phyloP scores from a whole-genome alignment of 306 rosid species.

The peach (Prunus persica) region DNA sequence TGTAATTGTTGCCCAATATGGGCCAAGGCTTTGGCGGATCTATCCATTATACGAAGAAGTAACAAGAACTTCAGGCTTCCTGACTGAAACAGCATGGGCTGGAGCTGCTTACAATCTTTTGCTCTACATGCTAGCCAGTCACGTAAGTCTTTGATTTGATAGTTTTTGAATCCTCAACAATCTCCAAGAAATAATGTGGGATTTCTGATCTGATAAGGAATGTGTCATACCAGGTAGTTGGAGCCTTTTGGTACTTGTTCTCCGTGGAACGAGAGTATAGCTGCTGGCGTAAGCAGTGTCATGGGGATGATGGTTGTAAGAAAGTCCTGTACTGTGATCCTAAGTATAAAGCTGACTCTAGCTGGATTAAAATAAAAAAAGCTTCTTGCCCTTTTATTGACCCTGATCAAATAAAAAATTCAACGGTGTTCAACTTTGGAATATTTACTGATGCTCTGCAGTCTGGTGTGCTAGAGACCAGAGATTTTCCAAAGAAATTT shows the following conservation, averaged over 20 bases:
- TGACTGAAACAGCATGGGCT: slow-evolving; percentile 89
- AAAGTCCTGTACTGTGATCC: slow-evolving; percentile 35
- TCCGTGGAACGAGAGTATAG: slow-evolving; percentile 50
- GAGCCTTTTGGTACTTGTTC: slow-evolving; percentile 85
- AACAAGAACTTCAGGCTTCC: slow-evolving; percentile 67
- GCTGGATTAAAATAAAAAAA: too few species aligned
- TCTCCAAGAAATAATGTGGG: not conserved
- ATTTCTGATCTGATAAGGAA: slow-evolving; percentile 15
- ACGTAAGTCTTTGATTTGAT: slow-evolving; percentile 45
- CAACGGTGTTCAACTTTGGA: slow-evolving; percentile 51
- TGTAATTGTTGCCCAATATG: slow-evolving; percentile 48
- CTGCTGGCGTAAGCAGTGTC: slow-evolving; percentile 50
- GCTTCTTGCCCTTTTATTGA: slow-evolving; percentile 36
- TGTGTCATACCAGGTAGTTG: slow-evolving; percentile 51
- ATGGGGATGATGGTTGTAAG: too few species aligned
- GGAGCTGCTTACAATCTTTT: slow-evolving; percentile 86
- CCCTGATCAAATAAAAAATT: slow-evolving; percentile 22
- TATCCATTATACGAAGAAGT: slow-evolving; percentile 65
- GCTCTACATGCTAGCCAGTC: slow-evolving; percentile 85
- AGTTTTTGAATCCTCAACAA: not conserved
- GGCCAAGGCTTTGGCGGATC: slow-evolving; percentile 65
- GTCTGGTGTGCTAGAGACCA: slow-evolving; percentile 35
- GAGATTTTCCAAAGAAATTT: slow-evolving; percentile 49
- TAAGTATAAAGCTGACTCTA: fast-evolving
- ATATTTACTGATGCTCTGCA: slow-evolving; percentile 58